A percentile compares a stretch with the other conserved stretches of the same genome.
Conservation (phyloP, 2,329 filamentous ascomycete genomes). For the Beauveria sp. region DNA sequence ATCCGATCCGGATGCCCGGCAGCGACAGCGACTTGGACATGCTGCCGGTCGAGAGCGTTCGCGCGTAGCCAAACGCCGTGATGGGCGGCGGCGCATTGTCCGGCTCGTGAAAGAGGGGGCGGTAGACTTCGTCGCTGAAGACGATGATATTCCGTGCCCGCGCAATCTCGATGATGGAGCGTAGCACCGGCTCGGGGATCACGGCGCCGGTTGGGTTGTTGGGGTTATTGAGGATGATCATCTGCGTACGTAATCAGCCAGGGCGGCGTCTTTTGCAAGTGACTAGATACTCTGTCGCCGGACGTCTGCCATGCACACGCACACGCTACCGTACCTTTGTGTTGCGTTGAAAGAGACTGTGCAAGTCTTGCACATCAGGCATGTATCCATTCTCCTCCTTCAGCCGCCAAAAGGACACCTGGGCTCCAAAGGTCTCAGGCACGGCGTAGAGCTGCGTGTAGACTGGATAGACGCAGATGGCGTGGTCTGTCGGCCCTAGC, state of each 20-base stretch:
- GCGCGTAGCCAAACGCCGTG: constrained; percentile 63
- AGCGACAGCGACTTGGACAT: constrained; percentile 82
- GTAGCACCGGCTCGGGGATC: constrained; percentile 53
- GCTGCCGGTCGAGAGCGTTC: constrained; percentile 66
- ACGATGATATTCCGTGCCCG: constrained; percentile 55
- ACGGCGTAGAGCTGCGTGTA: constrained; percentile 80
- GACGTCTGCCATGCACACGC: neutral
- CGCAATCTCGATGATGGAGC: constrained; percentile 57
- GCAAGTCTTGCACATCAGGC: constrained; percentile 59
- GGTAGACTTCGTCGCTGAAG: constrained; percentile 74
- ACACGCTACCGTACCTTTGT: constrained; percentile 54
- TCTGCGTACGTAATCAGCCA: constrained; percentile 15
- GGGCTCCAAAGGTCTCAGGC: constrained; percentile 65
- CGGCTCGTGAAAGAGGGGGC: constrained; percentile 65
- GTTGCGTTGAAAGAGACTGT: constrained; percentile 55
- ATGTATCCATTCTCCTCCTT: constrained; percentile 57
- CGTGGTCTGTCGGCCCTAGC: constrained; percentile 68
- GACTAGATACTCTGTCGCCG: neutral
- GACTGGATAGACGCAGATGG: constrained; percentile 79
- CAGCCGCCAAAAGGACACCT: constrained; percentile 70
- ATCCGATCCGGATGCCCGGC: constrained; percentile 74
- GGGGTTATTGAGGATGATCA: constrained; percentile 60
- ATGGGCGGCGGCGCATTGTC: constrained; percentile 55
- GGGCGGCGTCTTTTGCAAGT: constrained; percentile 17
- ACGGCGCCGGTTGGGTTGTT: constrained; percentile 76